Conservation (phyloP, 129 eudicot species). For the Flaveria trinervia region DNA sequence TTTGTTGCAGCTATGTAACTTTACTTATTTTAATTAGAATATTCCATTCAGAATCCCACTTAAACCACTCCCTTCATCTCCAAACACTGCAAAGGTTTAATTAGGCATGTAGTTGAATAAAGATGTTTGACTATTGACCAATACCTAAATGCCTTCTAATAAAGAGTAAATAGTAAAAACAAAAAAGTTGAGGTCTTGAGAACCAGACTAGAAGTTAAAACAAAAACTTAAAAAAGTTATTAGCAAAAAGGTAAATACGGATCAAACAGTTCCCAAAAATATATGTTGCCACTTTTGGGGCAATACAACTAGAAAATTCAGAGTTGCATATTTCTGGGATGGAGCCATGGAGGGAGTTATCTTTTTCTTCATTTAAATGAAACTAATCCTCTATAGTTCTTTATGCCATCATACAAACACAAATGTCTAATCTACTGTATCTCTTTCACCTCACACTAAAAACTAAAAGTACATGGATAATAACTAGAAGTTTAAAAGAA, state of each 20-base stretch:
- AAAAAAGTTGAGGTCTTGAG: background rate
- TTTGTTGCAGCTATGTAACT: background rate
- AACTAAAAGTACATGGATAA: background rate
- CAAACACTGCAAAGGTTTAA: background rate
- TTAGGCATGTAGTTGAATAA: background rate
- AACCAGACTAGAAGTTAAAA: background rate
- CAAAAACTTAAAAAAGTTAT: background rate
- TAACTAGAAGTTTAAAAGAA: too few species aligned
- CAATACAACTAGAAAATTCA: background rate
- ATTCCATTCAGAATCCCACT: background rate
- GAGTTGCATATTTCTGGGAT: background rate
- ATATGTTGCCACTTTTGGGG: background rate
- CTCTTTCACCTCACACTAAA: background rate
- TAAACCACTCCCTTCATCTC: background rate
- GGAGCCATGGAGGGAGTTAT: too few species aligned
- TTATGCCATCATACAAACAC: background rate
- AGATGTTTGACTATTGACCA: slow-evolving; percentile 12
- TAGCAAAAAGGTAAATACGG: slow-evolving; percentile 9
- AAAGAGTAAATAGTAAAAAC: background rate
- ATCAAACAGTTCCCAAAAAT: background rate
- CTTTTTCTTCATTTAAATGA: too few species aligned
- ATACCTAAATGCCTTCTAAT: slow-evolving; percentile 5
- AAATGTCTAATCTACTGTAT: background rate
- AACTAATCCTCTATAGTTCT: too few species aligned
- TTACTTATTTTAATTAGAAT: background rate